Conservation (phyloP, 2,329 filamentous ascomycete genomes). For the Penicillium vulpinum region DNA sequence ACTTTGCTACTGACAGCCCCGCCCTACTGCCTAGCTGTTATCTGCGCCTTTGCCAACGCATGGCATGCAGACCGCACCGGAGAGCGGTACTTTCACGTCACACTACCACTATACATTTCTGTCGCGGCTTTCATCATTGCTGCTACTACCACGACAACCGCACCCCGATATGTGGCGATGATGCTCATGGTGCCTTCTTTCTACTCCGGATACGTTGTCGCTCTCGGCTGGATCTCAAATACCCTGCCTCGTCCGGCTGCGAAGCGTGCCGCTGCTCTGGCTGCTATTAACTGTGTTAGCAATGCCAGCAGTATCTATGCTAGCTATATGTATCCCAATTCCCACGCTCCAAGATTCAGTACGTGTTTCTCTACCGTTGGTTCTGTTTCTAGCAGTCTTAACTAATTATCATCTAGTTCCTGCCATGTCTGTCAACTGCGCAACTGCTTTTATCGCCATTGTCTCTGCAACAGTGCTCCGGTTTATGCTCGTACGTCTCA, state of each 20-base stretch:
- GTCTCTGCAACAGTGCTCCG: slow-evolving; percentile 62
- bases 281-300: slow-evolving; percentile 72
- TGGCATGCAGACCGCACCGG: slow-evolving; percentile 71
- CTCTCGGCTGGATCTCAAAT: slow-evolving; percentile 73
- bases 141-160: slow-evolving; percentile 61
- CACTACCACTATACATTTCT: slow-evolving; percentile 61
- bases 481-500: slow-evolving; percentile 63
- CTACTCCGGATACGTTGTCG: slow-evolving; percentile 67
- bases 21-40: slow-evolving; percentile 61
- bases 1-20: slow-evolving; percentile 66
- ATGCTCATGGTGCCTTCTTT: slow-evolving; percentile 69
- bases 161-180: slow-evolving; percentile 68
- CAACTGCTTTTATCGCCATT: slow-evolving; percentile 64
- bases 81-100: slow-evolving; percentile 70
- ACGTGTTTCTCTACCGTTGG: slow-evolving; percentile 36
- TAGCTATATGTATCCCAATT: slow-evolving; percentile 64
- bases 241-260: slow-evolving; percentile 73
- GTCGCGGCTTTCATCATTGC: slow-evolving; percentile 67
- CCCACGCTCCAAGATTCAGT: slow-evolving; percentile 42
- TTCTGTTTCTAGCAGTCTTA: slow-evolving; percentile 30
- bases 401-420: slow-evolving; percentile 41
- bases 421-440: slow-evolving; percentile 69
- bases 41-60: slow-evolving; percentile 64
- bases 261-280: slow-evolving; percentile 71
- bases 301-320: slow-evolving; percentile 72